These are phyloP conservation scores for Acer yangbiense DNA, from an alignment of 345 rosid genomes.

Conservation along the genomic window DNA sequence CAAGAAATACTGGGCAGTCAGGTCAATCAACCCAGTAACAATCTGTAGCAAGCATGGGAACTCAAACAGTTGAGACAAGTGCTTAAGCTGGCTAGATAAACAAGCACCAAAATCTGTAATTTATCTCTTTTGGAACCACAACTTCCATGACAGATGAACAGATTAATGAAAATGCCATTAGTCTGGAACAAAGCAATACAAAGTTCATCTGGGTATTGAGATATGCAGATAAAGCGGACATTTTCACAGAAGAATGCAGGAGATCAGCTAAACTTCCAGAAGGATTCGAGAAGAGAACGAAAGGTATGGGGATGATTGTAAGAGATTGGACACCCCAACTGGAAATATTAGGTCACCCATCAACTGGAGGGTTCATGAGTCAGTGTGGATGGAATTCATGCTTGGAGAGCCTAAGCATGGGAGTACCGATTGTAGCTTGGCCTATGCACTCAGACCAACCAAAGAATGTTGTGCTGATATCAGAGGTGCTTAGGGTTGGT, in stretches of 20 bases:
- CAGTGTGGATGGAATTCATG: slow-evolving; percentile 25
- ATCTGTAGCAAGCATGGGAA: background rate
- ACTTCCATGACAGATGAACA: slow-evolving; percentile 24
- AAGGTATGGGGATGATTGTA: background rate
- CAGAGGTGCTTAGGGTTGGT: slow-evolving; percentile 10
- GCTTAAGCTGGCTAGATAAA: slow-evolving; percentile 33
- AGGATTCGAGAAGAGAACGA: background rate
- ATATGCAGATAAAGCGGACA: slow-evolving; percentile 8
- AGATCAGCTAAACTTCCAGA: background rate
- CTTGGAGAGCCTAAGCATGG: slow-evolving; percentile 14
- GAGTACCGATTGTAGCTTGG: slow-evolving; percentile 22
- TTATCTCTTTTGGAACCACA: slow-evolving; percentile 33
- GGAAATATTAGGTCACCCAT: slow-evolving; percentile 1
- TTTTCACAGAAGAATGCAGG: background rate
- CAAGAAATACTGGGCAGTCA: slow-evolving; percentile 23
- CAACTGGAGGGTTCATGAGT: slow-evolving; percentile 18
- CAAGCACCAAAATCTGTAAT: slow-evolving; percentile 22
- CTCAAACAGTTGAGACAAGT: background rate
- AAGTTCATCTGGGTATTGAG: slow-evolving; percentile 21
- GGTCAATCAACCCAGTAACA: slow-evolving; percentile 22
- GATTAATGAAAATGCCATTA: slow-evolving; percentile 22
- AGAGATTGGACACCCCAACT: slow-evolving; percentile 20
- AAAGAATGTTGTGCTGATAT: slow-evolving; percentile 6
- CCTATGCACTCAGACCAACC: slow-evolving; percentile 20
- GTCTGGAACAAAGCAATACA: slow-evolving; percentile 7